These are phyloP conservation scores for Plasmodium knowlesi DNA, from an alignment of 169 alveolate genomes.

Conservation along the genomic window DNA sequence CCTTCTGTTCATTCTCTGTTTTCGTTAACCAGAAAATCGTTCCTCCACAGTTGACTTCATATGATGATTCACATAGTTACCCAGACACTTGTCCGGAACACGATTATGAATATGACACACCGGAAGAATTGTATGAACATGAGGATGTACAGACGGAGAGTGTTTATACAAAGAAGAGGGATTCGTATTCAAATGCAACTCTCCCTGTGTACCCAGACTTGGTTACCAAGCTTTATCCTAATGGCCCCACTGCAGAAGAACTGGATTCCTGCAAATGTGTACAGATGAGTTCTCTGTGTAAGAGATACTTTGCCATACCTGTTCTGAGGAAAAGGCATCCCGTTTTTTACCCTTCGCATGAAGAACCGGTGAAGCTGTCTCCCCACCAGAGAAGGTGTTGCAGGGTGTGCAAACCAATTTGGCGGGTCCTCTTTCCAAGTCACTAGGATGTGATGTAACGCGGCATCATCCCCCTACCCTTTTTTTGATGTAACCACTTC, in stretches of 20 bases:
- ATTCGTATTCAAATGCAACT: not conserved
- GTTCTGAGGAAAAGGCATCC: not conserved
- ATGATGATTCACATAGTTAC: constrained; percentile 84
- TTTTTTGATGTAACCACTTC: not conserved
- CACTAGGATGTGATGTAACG: not conserved
- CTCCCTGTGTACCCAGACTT: constrained; percentile 27
- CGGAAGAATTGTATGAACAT: constrained; percentile 50
- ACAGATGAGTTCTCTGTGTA: constrained; percentile 5
- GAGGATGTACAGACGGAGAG: not conserved
- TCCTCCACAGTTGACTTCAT: constrained; percentile 89
- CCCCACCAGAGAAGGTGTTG: constrained; percentile 25
- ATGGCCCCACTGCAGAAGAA: not conserved
- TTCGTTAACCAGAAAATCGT: constrained; percentile 82
- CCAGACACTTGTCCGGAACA: constrained; percentile 84
- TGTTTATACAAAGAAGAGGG: not conserved
- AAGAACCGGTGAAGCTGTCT: constrained; percentile 21
- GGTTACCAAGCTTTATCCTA: constrained; percentile 7
- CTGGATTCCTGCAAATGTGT: constrained; percentile 27
- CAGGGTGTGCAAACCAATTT: constrained; percentile 34
- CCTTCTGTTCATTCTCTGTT: constrained; percentile 89
- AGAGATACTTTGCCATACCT: constrained; percentile 33
- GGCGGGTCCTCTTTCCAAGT: constrained; percentile 20
- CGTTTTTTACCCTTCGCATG: constrained; percentile 6
- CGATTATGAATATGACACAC: constrained; percentile 32
- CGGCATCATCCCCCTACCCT: not conserved